These are phyloP conservation scores for Hirsutella thompsonii DNA, from an alignment of 2,329 filamentous ascomycete genomes.

Conservation along the genomic window DNA sequence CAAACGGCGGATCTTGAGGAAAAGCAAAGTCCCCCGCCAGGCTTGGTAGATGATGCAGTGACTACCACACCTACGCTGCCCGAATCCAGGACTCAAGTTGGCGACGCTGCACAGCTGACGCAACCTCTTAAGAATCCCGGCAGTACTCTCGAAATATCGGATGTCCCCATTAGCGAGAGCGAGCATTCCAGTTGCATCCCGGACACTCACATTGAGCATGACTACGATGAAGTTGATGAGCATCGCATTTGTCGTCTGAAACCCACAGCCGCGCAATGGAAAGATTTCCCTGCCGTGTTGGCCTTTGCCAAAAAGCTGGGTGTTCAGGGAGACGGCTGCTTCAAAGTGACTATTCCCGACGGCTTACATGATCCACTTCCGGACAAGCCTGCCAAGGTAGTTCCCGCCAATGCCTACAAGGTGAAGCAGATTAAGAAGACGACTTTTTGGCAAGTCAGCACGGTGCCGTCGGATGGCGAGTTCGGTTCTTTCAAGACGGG, in stretches of 20 bases:
- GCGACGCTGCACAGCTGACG: too few relatives aligned
- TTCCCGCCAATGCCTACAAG: constrained; percentile 22
- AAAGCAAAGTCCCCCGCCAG: too few relatives aligned
- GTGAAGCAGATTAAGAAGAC: constrained; percentile 20
- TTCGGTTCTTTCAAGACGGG: constrained; percentile 15
- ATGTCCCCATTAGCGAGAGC: not conserved
- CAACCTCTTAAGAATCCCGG: too few relatives aligned
- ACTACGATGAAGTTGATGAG: constrained; percentile 17
- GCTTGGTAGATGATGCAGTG: too few relatives aligned
- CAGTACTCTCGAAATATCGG: not conserved
- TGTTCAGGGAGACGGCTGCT: constrained; percentile 22
- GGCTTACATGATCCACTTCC: constrained; percentile 18
- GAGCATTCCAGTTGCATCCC: not conserved
- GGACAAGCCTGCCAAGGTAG: constrained; percentile 15
- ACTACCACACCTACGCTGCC: too few relatives aligned
- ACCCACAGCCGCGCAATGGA: constrained; percentile 21
- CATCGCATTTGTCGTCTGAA: constrained; percentile 19
- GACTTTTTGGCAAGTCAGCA: constrained; percentile 23
- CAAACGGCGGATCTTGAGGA: too few relatives aligned
- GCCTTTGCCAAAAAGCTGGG: constrained; percentile 17
- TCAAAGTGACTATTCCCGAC: constrained; percentile 22
- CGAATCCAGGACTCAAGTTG: too few relatives aligned
- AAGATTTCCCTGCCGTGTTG: constrained; percentile 22
- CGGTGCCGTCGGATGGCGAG: constrained; percentile 17
- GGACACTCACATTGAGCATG: constrained; percentile 12